Evolutionary conservation across 768 basidiomycete genomes (phyloP).

Genomic region (Inosperma sp.): DNA sequence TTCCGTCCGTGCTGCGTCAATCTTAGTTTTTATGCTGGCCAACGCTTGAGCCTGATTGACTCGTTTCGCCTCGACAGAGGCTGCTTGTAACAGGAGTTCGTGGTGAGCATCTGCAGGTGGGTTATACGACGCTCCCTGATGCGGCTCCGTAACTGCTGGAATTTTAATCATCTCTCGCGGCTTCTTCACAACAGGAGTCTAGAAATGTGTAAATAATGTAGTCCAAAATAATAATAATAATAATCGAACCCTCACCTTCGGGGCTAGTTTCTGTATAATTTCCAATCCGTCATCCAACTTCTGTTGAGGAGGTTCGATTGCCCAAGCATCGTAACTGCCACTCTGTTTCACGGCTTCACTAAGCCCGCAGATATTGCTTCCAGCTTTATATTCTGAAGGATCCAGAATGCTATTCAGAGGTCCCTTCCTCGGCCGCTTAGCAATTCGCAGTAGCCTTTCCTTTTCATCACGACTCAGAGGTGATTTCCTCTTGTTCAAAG

Average conservation of each 20-base stretch:
- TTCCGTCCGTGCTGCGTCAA: conserved; percentile 44
- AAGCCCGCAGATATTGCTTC: conserved; percentile 59
- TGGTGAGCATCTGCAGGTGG: conserved; percentile 71
- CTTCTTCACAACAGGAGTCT: conserved; percentile 48
- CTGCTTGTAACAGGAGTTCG: conserved; percentile 63
- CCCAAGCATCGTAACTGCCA: conserved; percentile 67
- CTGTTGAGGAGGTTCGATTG: conserved; percentile 28
- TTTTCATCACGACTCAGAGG: conserved; percentile 64
- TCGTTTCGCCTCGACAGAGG: conserved; percentile 58
- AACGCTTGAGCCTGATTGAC: conserved; percentile 50
- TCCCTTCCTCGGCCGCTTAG: conserved; percentile 62
- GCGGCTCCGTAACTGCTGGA: conserved; percentile 66
- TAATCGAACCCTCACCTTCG: too few relatives aligned
- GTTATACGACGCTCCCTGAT: conserved; percentile 87
- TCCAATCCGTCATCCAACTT: conserved; percentile 38
- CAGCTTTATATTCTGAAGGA: conserved; percentile 59
- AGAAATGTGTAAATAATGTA: background rate
- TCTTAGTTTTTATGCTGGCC: conserved; percentile 49
- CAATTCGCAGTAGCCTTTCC: conserved; percentile 69
- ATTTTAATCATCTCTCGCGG: conserved; percentile 53
- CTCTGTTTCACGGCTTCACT: conserved; percentile 66
- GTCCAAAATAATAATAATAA: background rate
- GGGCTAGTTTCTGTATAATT: conserved; percentile 37
- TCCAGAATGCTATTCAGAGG: conserved; percentile 71
- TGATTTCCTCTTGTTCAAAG: conserved; percentile 40